Base-by-base conservation (phyloP, 345 rosid genomes). In the Eutrema yunnanense region DNA sequence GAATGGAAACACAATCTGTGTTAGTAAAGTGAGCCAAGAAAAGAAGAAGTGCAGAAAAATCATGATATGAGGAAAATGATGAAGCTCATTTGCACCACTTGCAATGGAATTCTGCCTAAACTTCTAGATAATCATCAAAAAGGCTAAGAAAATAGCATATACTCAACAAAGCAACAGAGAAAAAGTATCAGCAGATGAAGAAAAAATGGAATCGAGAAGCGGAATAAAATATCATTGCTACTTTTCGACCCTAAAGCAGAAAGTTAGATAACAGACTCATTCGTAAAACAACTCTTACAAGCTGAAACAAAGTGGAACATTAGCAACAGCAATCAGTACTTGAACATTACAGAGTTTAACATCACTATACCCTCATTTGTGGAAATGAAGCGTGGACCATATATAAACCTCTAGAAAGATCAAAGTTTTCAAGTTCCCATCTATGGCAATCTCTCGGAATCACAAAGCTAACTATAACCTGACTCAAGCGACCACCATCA, bases 251-350 rank as follows among this genome's bases (percentile, higher is more conserved):
- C 69, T 32, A 61, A 62, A 33, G 11, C 43, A 72, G 27, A 52
- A 51, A 51, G 36, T 10, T 59, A 47, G 27, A 6, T 37, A 37
- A 67, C 57, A 2, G 34, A 8, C 2, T 50, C 58, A 65, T 16
- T 65, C 12, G 22, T 49, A 10, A 36, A 19, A 11, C 48, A 37
- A 51, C 34, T 33, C 8, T 6, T 8, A 36, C 29, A 57, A 47
- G 48, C 11, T 59, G 58, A 37, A 59, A 58, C 74, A 57, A 37
- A 46, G 65, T 69, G 11, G 5, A 63, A 53, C 49, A 55, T 43
- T 16, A 38, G 37, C 59, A 43, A 51, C 36, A 51, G 4, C 37
- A 33, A 53, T 64, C 52, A 62, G 41, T 19, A 22, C 41, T n/a
- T 36, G 52, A 61, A 53, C 13, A 26, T 9, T 27, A 52, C 12